Percentiles rank a stretch among this genome's conserved stretches.
These are phyloP conservation scores for Neocatenulostroma microsporum DNA, from an alignment of 2,329 filamentous ascomycete species.

Conservation along the genomic window DNA sequence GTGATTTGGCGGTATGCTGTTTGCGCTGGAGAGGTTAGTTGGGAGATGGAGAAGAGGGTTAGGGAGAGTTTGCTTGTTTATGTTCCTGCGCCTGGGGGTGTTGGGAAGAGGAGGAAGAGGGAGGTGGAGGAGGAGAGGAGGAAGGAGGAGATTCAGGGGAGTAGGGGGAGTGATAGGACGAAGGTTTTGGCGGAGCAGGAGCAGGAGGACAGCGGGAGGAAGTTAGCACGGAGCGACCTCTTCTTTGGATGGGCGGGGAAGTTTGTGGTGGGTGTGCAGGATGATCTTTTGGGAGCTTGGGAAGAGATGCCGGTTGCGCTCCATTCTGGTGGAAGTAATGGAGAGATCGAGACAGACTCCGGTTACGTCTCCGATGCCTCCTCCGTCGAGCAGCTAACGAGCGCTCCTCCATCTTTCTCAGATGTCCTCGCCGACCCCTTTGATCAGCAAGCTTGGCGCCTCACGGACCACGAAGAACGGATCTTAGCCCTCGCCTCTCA, in stretches of 20 bases:
- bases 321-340: not conserved
- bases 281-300: not conserved
- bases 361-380: not conserved
- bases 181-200: not conserved
- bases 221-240: constrained; percentile 4
- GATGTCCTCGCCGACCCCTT: too few species aligned
- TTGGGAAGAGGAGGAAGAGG: not conserved
- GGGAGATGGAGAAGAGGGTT: constrained; percentile 10
- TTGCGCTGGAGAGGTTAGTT: constrained; percentile 16
- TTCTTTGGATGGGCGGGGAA: constrained; percentile 18
- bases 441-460: not conserved
- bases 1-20: constrained; percentile 30
- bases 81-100: constrained; percentile 1
- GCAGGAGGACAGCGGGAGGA: not conserved
- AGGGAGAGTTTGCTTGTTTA: constrained; percentile 8
- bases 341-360: not conserved
- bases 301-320: not conserved
- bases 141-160: not conserved
- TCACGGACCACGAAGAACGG: too few species aligned
- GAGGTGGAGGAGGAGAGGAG: not conserved
- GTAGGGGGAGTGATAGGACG: not conserved
- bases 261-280: constrained; percentile 17
- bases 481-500: too few species aligned
- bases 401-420: too few species aligned
- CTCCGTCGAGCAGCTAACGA: not conserved